Evolutionary conservation across 1,284 basidiomycete genomes (phyloP).

Genomic region (Paramarasmius palmivorus): DNA sequence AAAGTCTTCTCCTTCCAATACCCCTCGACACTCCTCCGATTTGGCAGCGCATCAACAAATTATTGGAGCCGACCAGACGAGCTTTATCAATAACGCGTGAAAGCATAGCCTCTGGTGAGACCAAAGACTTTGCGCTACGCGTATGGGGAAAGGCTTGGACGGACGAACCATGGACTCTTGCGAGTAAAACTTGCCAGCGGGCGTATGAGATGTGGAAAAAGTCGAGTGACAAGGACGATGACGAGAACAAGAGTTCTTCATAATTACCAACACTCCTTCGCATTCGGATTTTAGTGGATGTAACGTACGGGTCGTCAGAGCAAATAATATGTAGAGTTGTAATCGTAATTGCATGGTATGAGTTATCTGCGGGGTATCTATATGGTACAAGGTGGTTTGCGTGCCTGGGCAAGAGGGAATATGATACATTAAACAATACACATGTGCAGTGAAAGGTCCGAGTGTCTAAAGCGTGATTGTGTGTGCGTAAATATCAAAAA

Average conservation of each 20-base stretch:
- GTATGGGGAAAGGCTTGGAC: slow-evolving; percentile 57
- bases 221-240: slow-evolving; percentile 41
- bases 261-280: not conserved
- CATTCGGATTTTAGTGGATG: too few relatives aligned
- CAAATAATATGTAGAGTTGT: too few relatives aligned
- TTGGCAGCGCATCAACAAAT: slow-evolving; percentile 44
- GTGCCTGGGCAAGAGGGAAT: too few relatives aligned
- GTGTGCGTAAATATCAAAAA: not conserved
- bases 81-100: slow-evolving; percentile 48
- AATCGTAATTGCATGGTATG: too few relatives aligned
- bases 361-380: too few relatives aligned
- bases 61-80: slow-evolving; percentile 49
- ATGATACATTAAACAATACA: too few relatives aligned
- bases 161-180: slow-evolving; percentile 54
- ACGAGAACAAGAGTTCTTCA: slow-evolving; percentile 27
- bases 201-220: slow-evolving; percentile 52
- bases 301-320: too few relatives aligned
- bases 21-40: slow-evolving; percentile 30
- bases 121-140: slow-evolving; percentile 47
- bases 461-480: too few relatives aligned
- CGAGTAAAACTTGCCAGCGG: slow-evolving; percentile 43
- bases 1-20: not conserved
- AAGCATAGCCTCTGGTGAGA: slow-evolving; percentile 51
- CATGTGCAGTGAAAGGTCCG: too few relatives aligned
- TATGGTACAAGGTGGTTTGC: too few relatives aligned